Percentiles rank a stretch among this genome's conserved stretches.
phyloP scores from a whole-genome alignment of 306 rosid genomes.

The Cajanus cajan region DNA sequence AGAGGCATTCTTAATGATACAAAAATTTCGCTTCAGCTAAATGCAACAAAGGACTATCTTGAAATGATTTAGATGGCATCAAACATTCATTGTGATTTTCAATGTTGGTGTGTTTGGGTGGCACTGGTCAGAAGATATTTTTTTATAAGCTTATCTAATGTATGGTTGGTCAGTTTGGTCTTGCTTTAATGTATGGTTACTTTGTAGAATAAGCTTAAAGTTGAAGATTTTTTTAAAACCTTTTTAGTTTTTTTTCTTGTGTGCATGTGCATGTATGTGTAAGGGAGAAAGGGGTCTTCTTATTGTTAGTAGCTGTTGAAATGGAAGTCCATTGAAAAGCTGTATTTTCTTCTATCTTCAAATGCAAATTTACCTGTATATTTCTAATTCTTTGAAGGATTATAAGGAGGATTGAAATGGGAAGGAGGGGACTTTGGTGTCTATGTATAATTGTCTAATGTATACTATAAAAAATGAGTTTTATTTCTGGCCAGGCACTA shows the following conservation, averaged over 20 bases:
- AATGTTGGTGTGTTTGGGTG: constrained; percentile 10
- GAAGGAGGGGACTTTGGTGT: constrained; percentile 4
- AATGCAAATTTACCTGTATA: constrained; percentile 1
- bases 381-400: constrained; percentile 9
- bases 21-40: background rate
- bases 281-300: background rate
- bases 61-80: background rate
- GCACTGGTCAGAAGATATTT: background rate
- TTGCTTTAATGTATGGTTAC: background rate
- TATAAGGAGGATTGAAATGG: constrained; percentile 19
- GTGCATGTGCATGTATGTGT: background rate
- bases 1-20: background rate
- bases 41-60: constrained; percentile 1
- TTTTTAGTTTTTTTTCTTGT: background rate
- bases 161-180: background rate
- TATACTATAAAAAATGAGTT: background rate
- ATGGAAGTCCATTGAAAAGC: background rate
- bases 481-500: constrained; percentile 13
- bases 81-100: background rate
- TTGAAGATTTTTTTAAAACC: background rate
- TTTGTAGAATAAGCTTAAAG: background rate
- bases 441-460: background rate
- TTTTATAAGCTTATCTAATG: background rate
- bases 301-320: background rate
- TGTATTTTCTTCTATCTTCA: constrained; percentile 11